phyloP scores from a whole-genome alignment of 371 early-diverging fungal species.

The Apophysomyces trapeziformis region DNA sequence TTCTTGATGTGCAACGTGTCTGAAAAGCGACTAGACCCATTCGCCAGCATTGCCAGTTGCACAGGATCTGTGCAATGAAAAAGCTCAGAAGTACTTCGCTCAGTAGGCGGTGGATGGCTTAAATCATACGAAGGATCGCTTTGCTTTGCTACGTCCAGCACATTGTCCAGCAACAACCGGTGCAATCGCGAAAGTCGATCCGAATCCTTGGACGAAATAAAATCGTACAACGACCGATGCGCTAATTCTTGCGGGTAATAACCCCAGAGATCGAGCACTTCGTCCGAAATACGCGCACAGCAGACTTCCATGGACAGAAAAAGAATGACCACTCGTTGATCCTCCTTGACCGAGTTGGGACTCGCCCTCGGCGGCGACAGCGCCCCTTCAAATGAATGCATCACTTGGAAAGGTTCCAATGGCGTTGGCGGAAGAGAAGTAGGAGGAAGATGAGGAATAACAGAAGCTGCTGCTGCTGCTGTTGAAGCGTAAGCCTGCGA shows the following conservation, averaged over 20 bases:
- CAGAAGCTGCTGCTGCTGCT: slow-evolving; percentile 13
- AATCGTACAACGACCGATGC: slow-evolving; percentile 60
- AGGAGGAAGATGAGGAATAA: not conserved
- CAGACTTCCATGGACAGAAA: slow-evolving; percentile 60
- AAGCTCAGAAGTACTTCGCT: slow-evolving; percentile 50
- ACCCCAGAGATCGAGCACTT: slow-evolving; percentile 56
- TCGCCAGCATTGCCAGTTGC: slow-evolving; percentile 31
- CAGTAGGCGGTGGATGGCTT: slow-evolving; percentile 40
- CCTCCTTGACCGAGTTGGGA: not conserved
- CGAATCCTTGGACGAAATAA: slow-evolving; percentile 49
- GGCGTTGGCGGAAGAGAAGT: not conserved
- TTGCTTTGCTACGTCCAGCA: slow-evolving; percentile 35
- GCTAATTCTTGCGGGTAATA: slow-evolving; percentile 64
- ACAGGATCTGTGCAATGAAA: slow-evolving; percentile 41
- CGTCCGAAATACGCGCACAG: slow-evolving; percentile 64
- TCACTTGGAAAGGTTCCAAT: not conserved
- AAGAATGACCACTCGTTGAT: slow-evolving; percentile 5
- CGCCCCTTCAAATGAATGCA: not conserved
- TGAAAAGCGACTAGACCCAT: slow-evolving; percentile 47
- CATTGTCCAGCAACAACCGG: slow-evolving; percentile 51
- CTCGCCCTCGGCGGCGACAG: not conserved
- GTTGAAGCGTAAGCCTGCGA: not conserved
- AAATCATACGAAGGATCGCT: slow-evolving; percentile 18
- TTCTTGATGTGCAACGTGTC: slow-evolving; percentile 59
- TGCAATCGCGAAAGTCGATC: slow-evolving; percentile 49